Evolutionary conservation across 2,329 filamentous ascomycete genomes (phyloP), one percentile per base, ranked within the genome.

Genomic region (Curvularia sp.): DNA sequence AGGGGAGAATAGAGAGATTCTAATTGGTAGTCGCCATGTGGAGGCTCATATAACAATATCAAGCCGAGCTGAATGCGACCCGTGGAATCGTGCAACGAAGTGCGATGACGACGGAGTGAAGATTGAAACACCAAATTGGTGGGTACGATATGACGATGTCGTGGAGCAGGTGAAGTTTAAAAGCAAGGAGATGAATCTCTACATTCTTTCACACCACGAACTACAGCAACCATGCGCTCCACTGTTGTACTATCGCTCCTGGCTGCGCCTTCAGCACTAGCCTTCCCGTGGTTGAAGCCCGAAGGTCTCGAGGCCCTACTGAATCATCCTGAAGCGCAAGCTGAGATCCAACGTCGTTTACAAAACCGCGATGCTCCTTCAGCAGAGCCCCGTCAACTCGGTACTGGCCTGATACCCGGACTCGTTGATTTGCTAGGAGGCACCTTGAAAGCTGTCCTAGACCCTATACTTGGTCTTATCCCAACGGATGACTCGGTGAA

Each of bases 261-360:
- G 4, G 35, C 51, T 7, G 55, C 60, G 9, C 55, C 59, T 9
- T 38, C 57, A 26, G 51, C 55, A 4, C 49, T 63, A 22, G 62
- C 64, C 22, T 65, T 66, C 20, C 64, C 64, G 2, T 66, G 64
- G 62, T 30, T 66, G 33, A 61, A 15, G 33, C 60, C 62, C 9
- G 60, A 64, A 38, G 64, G 64, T 7, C 39, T 66, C 3, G 64
- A 65, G 15, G 62, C 62, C 1, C 53, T 66, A 5, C 24, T 66
- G 4, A 63, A 60, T 10, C 64, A 66, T 22, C 64, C 62, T 2
- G 64, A 65, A 31, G 64, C 62, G 15, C 60, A 41, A 10, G 47
- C 41, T 33, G 62, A 58, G 38, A 61, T 65, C 20, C 41, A 49
- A n/a, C 54, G 53, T 6, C 54, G 52, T 12, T 49, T 67, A 1